These are phyloP conservation scores for Venturia pyrina DNA, from an alignment of 2,329 filamentous ascomycete genomes.

Conservation along the genomic window DNA sequence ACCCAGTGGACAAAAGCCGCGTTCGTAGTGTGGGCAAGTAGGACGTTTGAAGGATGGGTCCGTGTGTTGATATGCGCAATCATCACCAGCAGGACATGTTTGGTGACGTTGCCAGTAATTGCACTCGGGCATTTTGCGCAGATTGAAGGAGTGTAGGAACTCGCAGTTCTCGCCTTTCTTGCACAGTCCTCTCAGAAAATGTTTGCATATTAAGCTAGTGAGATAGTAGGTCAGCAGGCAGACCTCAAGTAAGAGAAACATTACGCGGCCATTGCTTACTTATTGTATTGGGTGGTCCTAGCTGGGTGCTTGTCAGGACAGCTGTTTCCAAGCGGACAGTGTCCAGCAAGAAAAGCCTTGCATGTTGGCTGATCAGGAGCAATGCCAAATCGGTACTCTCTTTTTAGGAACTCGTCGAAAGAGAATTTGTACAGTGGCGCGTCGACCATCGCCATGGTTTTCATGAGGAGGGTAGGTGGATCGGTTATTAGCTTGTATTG, in stretches of 20 bases:
- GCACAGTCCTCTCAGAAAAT: conserved; percentile 93
- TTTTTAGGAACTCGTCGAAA: conserved; percentile 76
- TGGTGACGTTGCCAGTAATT: conserved; percentile 91
- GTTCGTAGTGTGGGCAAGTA: conserved; percentile 71
- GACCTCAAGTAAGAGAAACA: not conserved
- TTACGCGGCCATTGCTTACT: conserved; percentile 29
- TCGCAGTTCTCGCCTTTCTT: conserved; percentile 97
- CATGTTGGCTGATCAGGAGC: conserved; percentile 62
- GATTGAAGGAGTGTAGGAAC: conserved; percentile 97
- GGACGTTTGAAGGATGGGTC: conserved; percentile 62
- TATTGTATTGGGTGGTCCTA: conserved; percentile 48
- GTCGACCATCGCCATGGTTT: not conserved
- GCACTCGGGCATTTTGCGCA: conserved; percentile 96
- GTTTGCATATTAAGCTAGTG: conserved; percentile 79
- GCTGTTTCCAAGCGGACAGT: conserved; percentile 73
- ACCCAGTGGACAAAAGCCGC: conserved; percentile 87
- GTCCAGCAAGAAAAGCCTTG: conserved; percentile 73
- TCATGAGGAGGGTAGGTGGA: no score
- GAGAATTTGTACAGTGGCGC: conserved; percentile 55
- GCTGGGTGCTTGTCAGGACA: conserved; percentile 72
- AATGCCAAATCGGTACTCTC: conserved; percentile 76
- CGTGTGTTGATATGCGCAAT: conserved; percentile 88
- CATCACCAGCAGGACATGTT: conserved; percentile 93
- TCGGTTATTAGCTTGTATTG: not conserved
- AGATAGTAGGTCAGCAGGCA: conserved; percentile 10